Conservation (phyloP, 129 eudicot species). For the Flaveria sonorensis region DNA sequence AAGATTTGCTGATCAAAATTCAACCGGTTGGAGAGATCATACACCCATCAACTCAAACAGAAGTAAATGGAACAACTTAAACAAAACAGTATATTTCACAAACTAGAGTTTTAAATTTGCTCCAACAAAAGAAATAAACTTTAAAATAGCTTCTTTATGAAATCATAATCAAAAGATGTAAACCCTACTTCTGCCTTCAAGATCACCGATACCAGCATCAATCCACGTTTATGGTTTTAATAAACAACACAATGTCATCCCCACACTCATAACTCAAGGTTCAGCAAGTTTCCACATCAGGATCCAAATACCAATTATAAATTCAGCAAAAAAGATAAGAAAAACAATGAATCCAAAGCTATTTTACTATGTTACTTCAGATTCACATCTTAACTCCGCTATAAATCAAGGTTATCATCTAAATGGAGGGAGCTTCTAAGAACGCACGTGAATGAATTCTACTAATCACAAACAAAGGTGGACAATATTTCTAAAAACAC, state of each 20-base stretch:
- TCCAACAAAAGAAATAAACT: not conserved
- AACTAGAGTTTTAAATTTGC: not conserved
- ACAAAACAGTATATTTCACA: constrained; percentile 8
- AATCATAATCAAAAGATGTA: not conserved
- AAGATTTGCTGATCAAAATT: not conserved
- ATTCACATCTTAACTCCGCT: not conserved
- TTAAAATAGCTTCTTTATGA: not conserved
- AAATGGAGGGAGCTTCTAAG: too few species aligned
- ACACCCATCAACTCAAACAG: not conserved
- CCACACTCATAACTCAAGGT: not conserved
- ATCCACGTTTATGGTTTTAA: too few species aligned
- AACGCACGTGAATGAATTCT: too few species aligned
- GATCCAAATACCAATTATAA: too few species aligned
- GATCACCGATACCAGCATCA: too few species aligned
- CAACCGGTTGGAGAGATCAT: not conserved
- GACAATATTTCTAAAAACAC: not conserved
- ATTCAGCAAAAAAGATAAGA: too few species aligned
- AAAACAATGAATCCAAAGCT: too few species aligned
- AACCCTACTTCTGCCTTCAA: too few species aligned
- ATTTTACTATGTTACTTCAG: too few species aligned
- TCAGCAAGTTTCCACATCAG: not conserved
- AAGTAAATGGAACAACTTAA: too few species aligned
- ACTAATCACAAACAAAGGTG: too few species aligned
- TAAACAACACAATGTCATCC: not conserved
- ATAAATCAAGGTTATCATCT: not conserved